Evolutionary conservation across 1,139 yeast species (phyloP), one percentile per base, ranked within the genome.

Genomic region (Spencermartinsiella ligniputridi): DNA sequence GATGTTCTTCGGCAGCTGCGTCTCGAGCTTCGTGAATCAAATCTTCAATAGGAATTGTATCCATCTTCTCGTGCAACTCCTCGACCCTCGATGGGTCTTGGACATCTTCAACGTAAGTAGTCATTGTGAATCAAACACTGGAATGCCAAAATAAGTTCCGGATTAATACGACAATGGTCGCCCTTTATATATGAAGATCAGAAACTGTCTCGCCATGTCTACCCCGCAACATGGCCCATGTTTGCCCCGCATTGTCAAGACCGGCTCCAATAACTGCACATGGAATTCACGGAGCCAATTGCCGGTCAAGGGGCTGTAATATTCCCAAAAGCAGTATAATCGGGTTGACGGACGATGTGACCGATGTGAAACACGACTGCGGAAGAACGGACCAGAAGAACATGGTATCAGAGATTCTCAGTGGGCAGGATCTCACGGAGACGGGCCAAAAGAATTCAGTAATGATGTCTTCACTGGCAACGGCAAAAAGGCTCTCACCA

Each of bases 1-100:
- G n/a, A n/a, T 44, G 47, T 18, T 44, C 47, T 18, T 35, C 39
- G 3, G 22, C 24, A 9, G 47, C 42, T 18, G 47, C 47, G 9
- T 40, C 44, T 24, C 44, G 19, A 13, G 47, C 47, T n/a, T 40
- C 43, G 33, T 34, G 38, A 18, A 40, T 34, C 13, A 40, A 4
- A 16, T 40, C 39, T 17, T 35, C 36, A 11, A 9, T 12, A 24
- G 25, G 25, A 13, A 27, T 37, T 6, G 8, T 5, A n/a, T 27
- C 15, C 15, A 27, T 15, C 15, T 27, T 27, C 15, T 40, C 42
- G n/a, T 17, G 18, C 27, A 40, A 21, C 33, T 40, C 21, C 15
- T 34, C 32, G 29, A 19, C 15, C 12, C 38, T 11, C n/a, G 37
- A 12, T 22, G 46, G 46, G 29, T 43, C 45, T 13, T 16, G 35